phyloP scores from a whole-genome alignment of 768 basidiomycete species.

The Clavaria fumosa region DNA sequence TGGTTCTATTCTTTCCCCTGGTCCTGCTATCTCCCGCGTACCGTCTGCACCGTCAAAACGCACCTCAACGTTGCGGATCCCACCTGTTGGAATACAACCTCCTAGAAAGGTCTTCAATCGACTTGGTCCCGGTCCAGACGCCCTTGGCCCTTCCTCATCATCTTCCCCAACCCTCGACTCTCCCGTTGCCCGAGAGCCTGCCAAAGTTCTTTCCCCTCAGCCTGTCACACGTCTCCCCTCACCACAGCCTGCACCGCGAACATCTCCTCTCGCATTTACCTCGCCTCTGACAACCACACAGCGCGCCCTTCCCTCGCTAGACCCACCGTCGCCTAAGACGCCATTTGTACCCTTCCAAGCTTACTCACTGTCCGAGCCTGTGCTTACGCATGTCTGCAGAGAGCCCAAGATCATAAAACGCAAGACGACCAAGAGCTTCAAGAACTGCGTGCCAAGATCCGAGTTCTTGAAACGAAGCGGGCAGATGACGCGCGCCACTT shows the following conservation, averaged over 20 bases:
- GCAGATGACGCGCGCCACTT: constrained; percentile 76
- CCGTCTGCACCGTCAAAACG: constrained; percentile 26
- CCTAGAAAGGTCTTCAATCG: constrained; percentile 5
- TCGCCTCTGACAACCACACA: too few relatives aligned
- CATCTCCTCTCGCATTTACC: neutral
- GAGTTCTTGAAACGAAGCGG: constrained; percentile 75
- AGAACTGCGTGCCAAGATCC: constrained; percentile 69
- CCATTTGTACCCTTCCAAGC: neutral
- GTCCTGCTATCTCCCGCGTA: constrained; percentile 17
- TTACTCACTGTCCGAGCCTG: constrained; percentile 7
- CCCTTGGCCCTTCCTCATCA: too few relatives aligned
- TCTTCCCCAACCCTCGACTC: neutral
- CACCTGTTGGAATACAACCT: constrained; percentile 18
- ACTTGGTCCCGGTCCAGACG: too few relatives aligned
- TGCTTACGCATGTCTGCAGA: neutral
- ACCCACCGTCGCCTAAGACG: too few relatives aligned
- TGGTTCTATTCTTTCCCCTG: constrained; percentile 16
- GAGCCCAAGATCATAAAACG: neutral
- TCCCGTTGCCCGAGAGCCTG: too few relatives aligned
- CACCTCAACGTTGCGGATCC: constrained; percentile 8
- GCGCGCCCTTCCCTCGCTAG: too few relatives aligned
- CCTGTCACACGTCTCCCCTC: neutral
- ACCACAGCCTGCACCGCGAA: neutral
- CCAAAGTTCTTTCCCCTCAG: too few relatives aligned
- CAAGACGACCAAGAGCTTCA: constrained; percentile 51